Evolutionary conservation across 129 eudicot species (phyloP).

Genomic region (Oenanthe sinensis): DNA sequence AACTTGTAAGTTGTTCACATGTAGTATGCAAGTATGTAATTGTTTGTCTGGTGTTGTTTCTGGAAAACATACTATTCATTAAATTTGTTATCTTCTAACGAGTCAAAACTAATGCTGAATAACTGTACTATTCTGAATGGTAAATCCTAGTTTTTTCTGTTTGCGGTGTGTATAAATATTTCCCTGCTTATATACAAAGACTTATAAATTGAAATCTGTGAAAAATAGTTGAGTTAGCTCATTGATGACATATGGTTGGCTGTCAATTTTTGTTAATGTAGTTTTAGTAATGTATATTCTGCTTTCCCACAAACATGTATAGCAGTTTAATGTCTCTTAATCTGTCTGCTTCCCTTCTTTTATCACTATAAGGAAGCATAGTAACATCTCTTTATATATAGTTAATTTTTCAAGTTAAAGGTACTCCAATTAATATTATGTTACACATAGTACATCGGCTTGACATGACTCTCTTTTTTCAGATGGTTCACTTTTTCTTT

Average conservation of each 20-base stretch:
- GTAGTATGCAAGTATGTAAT: not conserved
- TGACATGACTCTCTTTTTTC: conserved; percentile 25
- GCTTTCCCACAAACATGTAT: not conserved
- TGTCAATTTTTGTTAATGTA: not conserved
- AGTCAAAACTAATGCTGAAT: not conserved
- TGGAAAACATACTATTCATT: not conserved
- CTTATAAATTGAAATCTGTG: not conserved
- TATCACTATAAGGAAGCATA: not conserved
- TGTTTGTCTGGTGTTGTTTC: not conserved
- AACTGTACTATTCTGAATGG: not conserved
- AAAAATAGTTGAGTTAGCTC: not conserved
- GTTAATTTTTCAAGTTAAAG: not conserved
- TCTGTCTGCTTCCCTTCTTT: not conserved
- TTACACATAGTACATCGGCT: not conserved
- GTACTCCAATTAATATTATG: not conserved
- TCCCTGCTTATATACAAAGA: not conserved
- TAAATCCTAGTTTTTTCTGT: not conserved
- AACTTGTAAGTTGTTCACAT: not conserved
- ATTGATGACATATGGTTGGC: not conserved
- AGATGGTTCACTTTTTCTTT: conserved; percentile 98
- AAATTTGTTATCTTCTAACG: not conserved
- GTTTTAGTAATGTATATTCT: not conserved
- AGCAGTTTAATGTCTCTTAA: not conserved
- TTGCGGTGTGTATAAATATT: not conserved
- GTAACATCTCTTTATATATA: not conserved